Evolutionary conservation across 2,329 filamentous ascomycete genomes (phyloP), one percentile per base, ranked within the genome.

Genomic region (Fusarium equiseti): DNA sequence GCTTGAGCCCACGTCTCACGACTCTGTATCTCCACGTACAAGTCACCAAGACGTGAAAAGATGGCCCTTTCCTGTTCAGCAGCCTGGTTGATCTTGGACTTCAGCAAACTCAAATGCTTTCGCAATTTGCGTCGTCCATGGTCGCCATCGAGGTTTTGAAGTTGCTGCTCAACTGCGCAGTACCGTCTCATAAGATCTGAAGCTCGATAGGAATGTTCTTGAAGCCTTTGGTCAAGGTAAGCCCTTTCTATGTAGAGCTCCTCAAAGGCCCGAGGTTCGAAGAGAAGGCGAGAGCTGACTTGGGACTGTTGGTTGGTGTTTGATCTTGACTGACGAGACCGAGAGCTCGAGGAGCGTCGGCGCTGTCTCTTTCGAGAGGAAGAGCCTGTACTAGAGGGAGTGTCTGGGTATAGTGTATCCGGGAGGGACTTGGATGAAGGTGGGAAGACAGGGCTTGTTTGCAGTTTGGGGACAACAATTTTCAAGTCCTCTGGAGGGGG

Each of bases 1-100:
- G 58, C 74, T 40, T 79, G 77, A 31, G 72, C 71, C 80, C 80
- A 81, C 4, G 81, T 76, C 54, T 84, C 81, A 5, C 81, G 80
- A 42, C 81, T 83, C 68, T 83, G 81, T 16, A 86, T 81, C 75
- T 89, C 85, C 18, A 84, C 76, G 35, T 82, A 79, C 16, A 89
- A 70, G 61, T 88, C 85, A 15, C 81, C 78, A n/a, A 89, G 77
- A 5, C 86, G 79, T 18, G 78, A 61, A 42, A 85, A 75, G 9
- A 87, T 81, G 18, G 78, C 70, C 56, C 78, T 81, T 71, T 89
- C 83, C 70, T 88, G 84, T 55, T 81, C 79, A 5, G 82, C 81
- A 0, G 80, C 82, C 45, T 83, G 79, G n/a, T 77, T 73, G 32
- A 89, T 80, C 61, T 81, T 82, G 53, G 77, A 77, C 49, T 77